Conservation (phyloP, 768 basidiomycete genomes). For the Crucibulum laeve region DNA sequence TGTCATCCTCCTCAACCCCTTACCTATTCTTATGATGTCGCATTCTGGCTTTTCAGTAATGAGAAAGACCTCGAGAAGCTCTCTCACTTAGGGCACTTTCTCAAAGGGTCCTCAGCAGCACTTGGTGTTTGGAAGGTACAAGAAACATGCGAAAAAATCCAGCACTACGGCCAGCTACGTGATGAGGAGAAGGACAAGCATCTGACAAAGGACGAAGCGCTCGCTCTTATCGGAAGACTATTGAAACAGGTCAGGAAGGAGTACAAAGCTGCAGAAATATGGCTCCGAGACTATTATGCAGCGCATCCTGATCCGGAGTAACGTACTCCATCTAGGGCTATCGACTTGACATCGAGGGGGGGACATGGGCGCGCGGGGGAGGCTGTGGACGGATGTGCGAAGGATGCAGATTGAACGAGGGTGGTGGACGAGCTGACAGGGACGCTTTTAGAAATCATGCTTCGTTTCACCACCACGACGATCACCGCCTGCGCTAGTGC, state of each 20-base stretch:
- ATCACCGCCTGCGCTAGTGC: background rate
- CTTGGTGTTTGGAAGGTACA: constrained; percentile 83
- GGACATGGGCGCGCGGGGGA: background rate
- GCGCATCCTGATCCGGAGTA: constrained; percentile 10
- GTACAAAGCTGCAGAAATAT: constrained; percentile 62
- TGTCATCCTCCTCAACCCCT: constrained; percentile 3
- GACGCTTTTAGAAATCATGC: background rate
- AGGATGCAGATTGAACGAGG: background rate
- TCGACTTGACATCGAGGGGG: no score
- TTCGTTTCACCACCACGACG: background rate
- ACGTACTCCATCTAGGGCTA: background rate
- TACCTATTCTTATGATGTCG: constrained; percentile 1
- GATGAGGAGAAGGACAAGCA: constrained; percentile 48
- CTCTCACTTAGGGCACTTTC: constrained; percentile 82
- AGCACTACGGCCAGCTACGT: constrained; percentile 72
- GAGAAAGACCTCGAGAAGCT: constrained; percentile 60
- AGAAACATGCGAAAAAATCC: constrained; percentile 84
- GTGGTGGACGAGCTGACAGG: background rate
- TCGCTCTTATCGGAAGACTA: constrained; percentile 51
- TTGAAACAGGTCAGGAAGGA: constrained; percentile 61
- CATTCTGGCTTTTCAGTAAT: constrained; percentile 31
- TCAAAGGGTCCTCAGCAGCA: constrained; percentile 96
- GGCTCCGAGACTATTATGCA: constrained; percentile 50
- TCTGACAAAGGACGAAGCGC: constrained; percentile 44
- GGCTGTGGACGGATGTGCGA: background rate